phyloP scores from a whole-genome alignment of 805 yeast species.

The Dipodascopsis tothii region DNA sequence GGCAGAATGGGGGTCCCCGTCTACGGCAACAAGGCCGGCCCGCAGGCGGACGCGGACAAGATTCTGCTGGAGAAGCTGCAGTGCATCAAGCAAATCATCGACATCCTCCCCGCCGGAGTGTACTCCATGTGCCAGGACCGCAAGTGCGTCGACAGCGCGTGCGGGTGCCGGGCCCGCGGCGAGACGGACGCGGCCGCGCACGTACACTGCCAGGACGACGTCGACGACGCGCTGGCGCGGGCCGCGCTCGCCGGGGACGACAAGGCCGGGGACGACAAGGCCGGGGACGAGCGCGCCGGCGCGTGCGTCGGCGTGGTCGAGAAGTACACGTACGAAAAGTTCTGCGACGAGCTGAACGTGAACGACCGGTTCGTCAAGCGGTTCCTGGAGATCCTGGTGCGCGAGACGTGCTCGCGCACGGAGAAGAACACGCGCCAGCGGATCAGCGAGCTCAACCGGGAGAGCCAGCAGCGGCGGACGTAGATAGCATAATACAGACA shows the following conservation, averaged over 20 bases:
- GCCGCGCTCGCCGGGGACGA: not conserved
- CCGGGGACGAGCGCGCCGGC: not conserved
- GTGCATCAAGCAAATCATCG: constrained; percentile 2
- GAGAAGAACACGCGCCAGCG: not conserved
- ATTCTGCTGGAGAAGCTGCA: constrained; percentile 5
- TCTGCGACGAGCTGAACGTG: constrained; percentile 26
- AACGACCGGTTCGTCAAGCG: constrained; percentile 24
- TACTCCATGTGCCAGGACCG: not conserved
- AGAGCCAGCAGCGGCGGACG: not conserved
- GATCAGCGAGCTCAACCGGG: not conserved
- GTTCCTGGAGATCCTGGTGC: constrained; percentile 25
- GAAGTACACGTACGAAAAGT: constrained; percentile 24
- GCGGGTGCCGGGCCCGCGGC: not conserved
- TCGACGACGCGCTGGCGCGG: not conserved
- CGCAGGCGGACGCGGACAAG: not conserved
- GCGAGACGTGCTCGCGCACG: constrained; percentile 18
- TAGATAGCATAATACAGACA: not conserved
- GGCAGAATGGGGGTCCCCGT: not conserved
- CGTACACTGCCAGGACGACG: not conserved
- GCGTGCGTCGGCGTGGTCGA: not conserved
- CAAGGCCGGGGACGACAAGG: not conserved
- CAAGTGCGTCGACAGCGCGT: not conserved
- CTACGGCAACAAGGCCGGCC: not conserved
- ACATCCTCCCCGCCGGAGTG: not conserved
- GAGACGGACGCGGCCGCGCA: not conserved